phyloP scores from a whole-genome alignment of 257 asterid species.

The Przewalskia tangutica region DNA sequence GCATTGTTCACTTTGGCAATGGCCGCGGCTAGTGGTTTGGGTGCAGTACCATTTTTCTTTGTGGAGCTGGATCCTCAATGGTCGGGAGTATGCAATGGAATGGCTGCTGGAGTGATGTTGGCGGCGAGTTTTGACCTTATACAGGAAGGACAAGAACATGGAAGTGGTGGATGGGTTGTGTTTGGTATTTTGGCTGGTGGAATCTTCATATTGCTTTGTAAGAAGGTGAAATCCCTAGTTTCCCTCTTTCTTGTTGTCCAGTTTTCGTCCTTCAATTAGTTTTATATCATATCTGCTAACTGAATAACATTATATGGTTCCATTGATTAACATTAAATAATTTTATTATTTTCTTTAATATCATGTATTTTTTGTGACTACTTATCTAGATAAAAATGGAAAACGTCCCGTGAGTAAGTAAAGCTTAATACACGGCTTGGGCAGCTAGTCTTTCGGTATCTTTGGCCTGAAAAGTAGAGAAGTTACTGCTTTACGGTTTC shows the following conservation, averaged over 20 bases:
- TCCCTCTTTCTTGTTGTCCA: background rate
- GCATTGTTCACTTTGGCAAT: conserved; percentile 79
- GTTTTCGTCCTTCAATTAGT: background rate
- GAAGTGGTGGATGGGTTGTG: conserved; percentile 97
- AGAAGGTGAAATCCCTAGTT: conserved; percentile 42
- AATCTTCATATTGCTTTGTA: conserved; percentile 88
- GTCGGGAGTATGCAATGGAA: conserved; percentile 97
- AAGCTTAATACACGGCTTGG: background rate
- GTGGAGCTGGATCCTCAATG: conserved; percentile 94
- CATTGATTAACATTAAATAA: background rate
- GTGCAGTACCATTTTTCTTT: conserved; percentile 92
- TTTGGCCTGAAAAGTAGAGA: background rate
- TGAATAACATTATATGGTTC: background rate
- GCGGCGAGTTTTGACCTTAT: conserved; percentile 99
- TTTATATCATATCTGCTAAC: background rate
- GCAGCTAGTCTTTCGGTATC: background rate
- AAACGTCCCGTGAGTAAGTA: background rate
- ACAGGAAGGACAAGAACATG: conserved; percentile 93
- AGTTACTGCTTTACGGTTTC: background rate
- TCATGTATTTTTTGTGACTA: background rate
- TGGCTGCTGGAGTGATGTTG: conserved; percentile 98
- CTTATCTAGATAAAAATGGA: background rate
- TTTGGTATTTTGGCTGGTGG: conserved; percentile 88
- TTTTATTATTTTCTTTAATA: background rate
- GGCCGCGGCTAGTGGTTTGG: conserved; percentile 99